Evolutionary conservation across 495 filamentous ascomycete genomes (phyloP).

Genomic region (Patellaria atrata): DNA sequence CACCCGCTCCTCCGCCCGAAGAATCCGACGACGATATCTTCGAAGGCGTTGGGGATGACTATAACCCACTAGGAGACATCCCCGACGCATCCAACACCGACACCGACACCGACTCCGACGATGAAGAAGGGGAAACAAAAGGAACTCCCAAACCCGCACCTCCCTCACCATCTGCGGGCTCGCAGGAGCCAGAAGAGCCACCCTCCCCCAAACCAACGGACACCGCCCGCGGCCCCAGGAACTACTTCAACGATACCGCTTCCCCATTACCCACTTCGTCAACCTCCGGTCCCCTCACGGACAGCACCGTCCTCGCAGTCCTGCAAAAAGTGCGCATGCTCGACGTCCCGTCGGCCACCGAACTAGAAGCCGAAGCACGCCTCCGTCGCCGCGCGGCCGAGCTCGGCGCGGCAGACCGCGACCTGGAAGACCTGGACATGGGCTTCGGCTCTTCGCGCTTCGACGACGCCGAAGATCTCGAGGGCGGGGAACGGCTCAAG

Average conservation of each 20-base stretch:
- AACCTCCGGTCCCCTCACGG: slow-evolving; percentile 41
- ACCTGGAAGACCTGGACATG: slow-evolving; percentile 85
- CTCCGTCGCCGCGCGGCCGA: slow-evolving; percentile 51
- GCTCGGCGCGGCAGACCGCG: slow-evolving; percentile 60
- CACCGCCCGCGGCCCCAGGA: slow-evolving; percentile 27
- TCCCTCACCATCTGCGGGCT: slow-evolving; percentile 14
- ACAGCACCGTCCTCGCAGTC: slow-evolving; percentile 70
- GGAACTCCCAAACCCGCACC: not conserved
- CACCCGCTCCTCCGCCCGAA: slow-evolving; percentile 23
- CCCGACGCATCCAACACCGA: too few relatives aligned
- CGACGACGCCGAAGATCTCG: slow-evolving; percentile 71
- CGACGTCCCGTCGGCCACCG: slow-evolving; percentile 34
- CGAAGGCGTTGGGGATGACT: slow-evolving; percentile 70
- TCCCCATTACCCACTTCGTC: slow-evolving; percentile 14
- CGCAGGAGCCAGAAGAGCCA: slow-evolving; percentile 28
- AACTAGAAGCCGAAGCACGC: slow-evolving; percentile 32
- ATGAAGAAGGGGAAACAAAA: slow-evolving; percentile 21
- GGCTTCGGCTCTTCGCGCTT: slow-evolving; percentile 79
- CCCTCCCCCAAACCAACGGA: slow-evolving; percentile 9
- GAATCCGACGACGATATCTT: slow-evolving; percentile 64
- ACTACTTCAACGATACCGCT: slow-evolving; percentile 45
- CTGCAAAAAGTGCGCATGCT: slow-evolving; percentile 71
- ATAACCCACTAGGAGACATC: slow-evolving; percentile 70
- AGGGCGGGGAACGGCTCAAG: slow-evolving; percentile 41
- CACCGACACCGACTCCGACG: slow-evolving; percentile 36